Evolutionary conservation across 331 rosid genomes (phyloP).

Genomic region (Dryas integrifolia): DNA sequence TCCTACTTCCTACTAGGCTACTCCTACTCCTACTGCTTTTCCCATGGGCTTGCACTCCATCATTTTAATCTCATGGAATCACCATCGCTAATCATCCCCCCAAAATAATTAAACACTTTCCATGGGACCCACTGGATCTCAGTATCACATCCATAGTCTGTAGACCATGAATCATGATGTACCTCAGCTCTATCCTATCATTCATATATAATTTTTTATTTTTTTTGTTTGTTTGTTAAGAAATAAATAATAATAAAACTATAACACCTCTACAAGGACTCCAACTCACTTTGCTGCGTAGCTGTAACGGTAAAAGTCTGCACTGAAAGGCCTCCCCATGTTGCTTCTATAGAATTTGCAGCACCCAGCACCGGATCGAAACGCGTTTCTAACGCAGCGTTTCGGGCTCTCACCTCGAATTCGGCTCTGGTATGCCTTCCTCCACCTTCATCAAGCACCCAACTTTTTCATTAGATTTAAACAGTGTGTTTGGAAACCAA

Average conservation of each 20-base stretch:
- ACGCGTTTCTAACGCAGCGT: not conserved
- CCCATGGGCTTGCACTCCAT: not conserved
- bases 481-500: not conserved
- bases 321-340: not conserved
- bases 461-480: not conserved
- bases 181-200: not conserved
- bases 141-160: too few species aligned
- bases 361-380: not conserved
- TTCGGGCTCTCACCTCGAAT: not conserved
- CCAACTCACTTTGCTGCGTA: not conserved
- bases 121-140: too few species aligned
- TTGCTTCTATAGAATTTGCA: not conserved
- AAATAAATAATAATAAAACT: not conserved
- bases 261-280: not conserved
- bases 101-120: not conserved
- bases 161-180: not conserved
- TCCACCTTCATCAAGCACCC: not conserved
- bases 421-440: slow-evolving; percentile 1
- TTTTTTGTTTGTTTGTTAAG: not conserved
- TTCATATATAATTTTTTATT: not conserved
- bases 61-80: not conserved
- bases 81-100: not conserved
- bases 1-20: not conserved
- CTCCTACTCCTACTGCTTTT: too few species aligned
- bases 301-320: not conserved